Percentiles rank a stretch among this genome's conserved stretches.
These are phyloP conservation scores for Russula sp. DNA, from an alignment of 768 basidiomycete genomes.

Conservation along the genomic window DNA sequence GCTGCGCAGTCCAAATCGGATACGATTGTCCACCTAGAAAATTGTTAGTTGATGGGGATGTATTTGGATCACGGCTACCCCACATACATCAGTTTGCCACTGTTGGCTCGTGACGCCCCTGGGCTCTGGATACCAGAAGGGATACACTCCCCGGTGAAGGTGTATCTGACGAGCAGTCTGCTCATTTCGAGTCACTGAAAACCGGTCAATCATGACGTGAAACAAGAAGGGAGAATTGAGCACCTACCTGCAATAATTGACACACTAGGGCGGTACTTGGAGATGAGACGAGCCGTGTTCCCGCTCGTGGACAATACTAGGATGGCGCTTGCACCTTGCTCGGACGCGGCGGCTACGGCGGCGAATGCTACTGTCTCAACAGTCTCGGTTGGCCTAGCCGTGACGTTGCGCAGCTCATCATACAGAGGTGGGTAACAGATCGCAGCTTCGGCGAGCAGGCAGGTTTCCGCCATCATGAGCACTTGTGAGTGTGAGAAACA, in stretches of 20 bases:
- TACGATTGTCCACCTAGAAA: slow-evolving; percentile 76
- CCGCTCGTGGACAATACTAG: slow-evolving; percentile 96
- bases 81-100: slow-evolving; percentile 94
- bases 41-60: slow-evolving; percentile 8
- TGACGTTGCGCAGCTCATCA: slow-evolving; percentile 76
- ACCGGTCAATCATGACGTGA: slow-evolving; percentile 1
- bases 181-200: slow-evolving; percentile 86
- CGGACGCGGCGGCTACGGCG: slow-evolving; percentile 89
- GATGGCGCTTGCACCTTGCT: slow-evolving; percentile 93
- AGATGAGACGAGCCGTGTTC: slow-evolving; percentile 90
- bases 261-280: slow-evolving; percentile 90
- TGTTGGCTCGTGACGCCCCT: slow-evolving; percentile 80
- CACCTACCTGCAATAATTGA: slow-evolving; percentile 89
- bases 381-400: slow-evolving; percentile 86
- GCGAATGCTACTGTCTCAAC: slow-evolving; percentile 95
- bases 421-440: slow-evolving; percentile 94
- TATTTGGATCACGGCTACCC: not conserved
- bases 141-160: slow-evolving; percentile 94
- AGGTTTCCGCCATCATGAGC: slow-evolving; percentile 99
- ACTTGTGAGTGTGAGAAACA: slow-evolving; percentile 41
- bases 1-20: slow-evolving; percentile 79
- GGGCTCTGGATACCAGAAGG: slow-evolving; percentile 95
- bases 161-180: slow-evolving; percentile 96
- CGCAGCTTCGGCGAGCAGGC: slow-evolving; percentile 90
- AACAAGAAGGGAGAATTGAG: not conserved